phyloP scores from a whole-genome alignment of 2,329 filamentous ascomycete genomes.

The Ophiostoma ulmi region DNA sequence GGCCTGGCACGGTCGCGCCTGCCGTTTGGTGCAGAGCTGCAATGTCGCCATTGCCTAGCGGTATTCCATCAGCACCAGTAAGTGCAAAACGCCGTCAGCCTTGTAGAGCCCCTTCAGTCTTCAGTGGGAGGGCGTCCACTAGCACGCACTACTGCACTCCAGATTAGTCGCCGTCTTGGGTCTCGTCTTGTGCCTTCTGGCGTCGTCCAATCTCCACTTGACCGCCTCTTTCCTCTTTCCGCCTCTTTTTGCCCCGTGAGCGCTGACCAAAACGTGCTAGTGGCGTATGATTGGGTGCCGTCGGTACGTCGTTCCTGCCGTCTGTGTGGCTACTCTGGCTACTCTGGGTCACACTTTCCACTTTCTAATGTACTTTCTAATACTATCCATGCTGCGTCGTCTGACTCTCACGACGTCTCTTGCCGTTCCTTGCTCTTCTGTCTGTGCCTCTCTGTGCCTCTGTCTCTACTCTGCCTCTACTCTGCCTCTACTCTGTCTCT shows the following conservation, averaged over 20 bases:
- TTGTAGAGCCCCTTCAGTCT: slow-evolving; percentile 14
- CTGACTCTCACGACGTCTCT: slow-evolving; percentile 13
- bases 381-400: slow-evolving; percentile 13
- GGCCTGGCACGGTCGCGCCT: background rate
- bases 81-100: slow-evolving; percentile 18
- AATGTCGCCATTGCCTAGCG: slow-evolving; percentile 24
- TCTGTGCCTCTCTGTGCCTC: background rate
- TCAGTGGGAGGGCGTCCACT: background rate
- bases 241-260: background rate
- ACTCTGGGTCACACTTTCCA: background rate
- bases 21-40: background rate
- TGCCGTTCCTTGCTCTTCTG: background rate
- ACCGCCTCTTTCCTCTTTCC: background rate
- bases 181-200: background rate
- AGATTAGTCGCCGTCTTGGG: slow-evolving; percentile 1
- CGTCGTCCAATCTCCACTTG: background rate
- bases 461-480: background rate
- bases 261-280: slow-evolving; percentile 7
- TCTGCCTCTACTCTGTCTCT: background rate
- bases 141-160: background rate
- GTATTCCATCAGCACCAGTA: slow-evolving; percentile 12
- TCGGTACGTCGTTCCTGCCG: background rate
- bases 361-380: too few relatives aligned
- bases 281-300: background rate
- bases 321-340: background rate